Base-by-base conservation (phyloP, 2,329 filamentous ascomycete genomes). In the Dothideomycetes sp. region DNA sequence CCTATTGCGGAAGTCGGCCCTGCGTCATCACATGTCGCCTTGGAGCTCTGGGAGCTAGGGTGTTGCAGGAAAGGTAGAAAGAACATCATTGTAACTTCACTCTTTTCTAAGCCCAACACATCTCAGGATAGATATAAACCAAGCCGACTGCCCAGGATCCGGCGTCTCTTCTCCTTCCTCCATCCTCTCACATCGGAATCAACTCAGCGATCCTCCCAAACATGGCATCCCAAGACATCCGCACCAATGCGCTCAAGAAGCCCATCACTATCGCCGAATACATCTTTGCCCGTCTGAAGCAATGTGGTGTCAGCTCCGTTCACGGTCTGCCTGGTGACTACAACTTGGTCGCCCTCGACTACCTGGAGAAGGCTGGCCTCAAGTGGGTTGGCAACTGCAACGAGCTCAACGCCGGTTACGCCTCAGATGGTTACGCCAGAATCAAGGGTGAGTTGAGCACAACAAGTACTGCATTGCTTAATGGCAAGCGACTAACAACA, bases 371-470 rank as follows among this genome's bases (percentile, higher is more conserved):
- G 42, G 62, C 59, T 34, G 73, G 66, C 11, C 58, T 78, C 16
- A 56, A 65, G 32, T 78, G 74, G 74, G 70, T 76, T 4, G 75
- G 75, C 47, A 78, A 76, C 52, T 70, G 67, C 55, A 78, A 78
- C 56, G 74, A 78, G 55, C 64, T 78, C 39, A 76, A 76, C 24
- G 49, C 59, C 57, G 66, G 64, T 29, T 69, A 69, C 48, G 64
- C 65, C 5, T 28, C 37, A 7, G 37, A 40, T 33, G 37, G 28
- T 4, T 40, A 40, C 22, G 29, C 37, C 7, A 15, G 37, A 5
- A 33, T 40, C 11, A 28, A 40, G 12, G 37, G 37, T 15, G 29
- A n/a, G n/a, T n/a, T 33, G 9, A 33, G 29, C 22, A 29, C 37
- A n/a, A n/a, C n/a, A n/a, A n/a, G n/a, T n/a, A n/a, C n/a, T n/a